Base-by-base conservation (phyloP, 306 rosid genomes). In the Chamaecrista fasciculata region DNA sequence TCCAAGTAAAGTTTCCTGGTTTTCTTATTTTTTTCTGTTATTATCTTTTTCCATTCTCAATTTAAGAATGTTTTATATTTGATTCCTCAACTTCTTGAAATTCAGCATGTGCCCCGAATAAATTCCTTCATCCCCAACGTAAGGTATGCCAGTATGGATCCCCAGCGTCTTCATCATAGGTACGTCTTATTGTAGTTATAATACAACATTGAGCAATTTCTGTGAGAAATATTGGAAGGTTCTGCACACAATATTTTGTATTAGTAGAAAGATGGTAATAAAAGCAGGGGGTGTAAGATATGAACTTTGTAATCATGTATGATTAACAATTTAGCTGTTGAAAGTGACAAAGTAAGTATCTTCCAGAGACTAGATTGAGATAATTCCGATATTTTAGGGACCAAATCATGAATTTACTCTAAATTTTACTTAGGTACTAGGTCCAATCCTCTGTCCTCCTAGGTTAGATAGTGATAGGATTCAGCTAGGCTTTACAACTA, bases 81-180 rank as follows among this genome's bases (percentile, higher is more conserved):
- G 10, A 12, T 47, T 39, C 47, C 47, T 16, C 63, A 44, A 69
- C 46, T 59, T 77, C 58, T 73, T 67, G 52, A 80, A 51, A 62
- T 76, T 75, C 89, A 93, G 97, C 96, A 90, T 58, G 80, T 91
- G 33, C 97, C 98, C 70, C 82, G 98, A 56, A 85, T 90, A 77
- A 93, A 90, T 76, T 73, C 95, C 36, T 88, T 74, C 85, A 75
- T 93, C 69, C 97, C 96, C 59, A 86, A 78, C 74, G 16, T 77
- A 37, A 87, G 68, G 72, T 88, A 88, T 73, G 97, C 96, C 23
- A 86, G 90, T 76, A 79, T 85, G 84, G 98, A 93, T 76, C 87
- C 90, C 78, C 90, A 86, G 50, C 91, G 96, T 56, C 96, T 90
- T 73, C 83, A 81, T 65, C 87, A 93, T 76, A 90, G 98, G 97